Evolutionary conservation across 2,329 filamentous ascomycete species (phyloP).

Genomic region (Penicillium sp.): DNA sequence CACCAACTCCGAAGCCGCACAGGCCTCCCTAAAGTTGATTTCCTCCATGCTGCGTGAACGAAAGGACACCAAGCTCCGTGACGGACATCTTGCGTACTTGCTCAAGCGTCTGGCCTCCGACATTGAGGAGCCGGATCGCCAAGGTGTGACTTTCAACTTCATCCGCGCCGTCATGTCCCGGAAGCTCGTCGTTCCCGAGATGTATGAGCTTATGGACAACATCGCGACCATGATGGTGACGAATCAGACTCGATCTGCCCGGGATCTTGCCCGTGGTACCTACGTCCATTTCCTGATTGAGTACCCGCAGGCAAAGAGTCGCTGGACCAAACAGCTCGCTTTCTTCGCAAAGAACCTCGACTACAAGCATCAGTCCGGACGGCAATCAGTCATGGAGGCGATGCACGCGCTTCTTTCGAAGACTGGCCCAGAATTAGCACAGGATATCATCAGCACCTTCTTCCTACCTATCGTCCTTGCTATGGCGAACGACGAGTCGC

Average conservation of each 20-base stretch:
- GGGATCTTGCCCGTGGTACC: constrained; percentile 81
- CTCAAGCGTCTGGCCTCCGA: constrained; percentile 81
- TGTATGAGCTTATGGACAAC: constrained; percentile 90
- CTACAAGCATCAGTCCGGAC: constrained; percentile 83
- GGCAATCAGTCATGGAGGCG: constrained; percentile 90
- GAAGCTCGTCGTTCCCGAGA: constrained; percentile 77
- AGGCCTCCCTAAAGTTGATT: constrained; percentile 84
- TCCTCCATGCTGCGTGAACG: constrained; percentile 81
- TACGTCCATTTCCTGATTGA: constrained; percentile 94
- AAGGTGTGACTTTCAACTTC: constrained; percentile 94
- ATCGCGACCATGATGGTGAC: constrained; percentile 92
- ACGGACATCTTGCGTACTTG: constrained; percentile 77
- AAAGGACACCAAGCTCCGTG: constrained; percentile 70
- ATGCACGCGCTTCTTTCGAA: constrained; percentile 84
- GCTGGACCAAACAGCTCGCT: constrained; percentile 83
- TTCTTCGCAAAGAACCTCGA: constrained; percentile 90
- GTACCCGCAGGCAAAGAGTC: constrained; percentile 85
- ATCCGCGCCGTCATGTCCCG: constrained; percentile 81
- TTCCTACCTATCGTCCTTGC: constrained; percentile 85
- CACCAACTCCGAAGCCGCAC: constrained; percentile 78
- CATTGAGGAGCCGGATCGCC: constrained; percentile 85
- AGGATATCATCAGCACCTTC: constrained; percentile 75
- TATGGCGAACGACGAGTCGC: constrained; percentile 82
- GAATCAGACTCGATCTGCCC: constrained; percentile 84
- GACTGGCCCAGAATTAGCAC: constrained; percentile 74